A percentile compares a stretch with the other conserved stretches of the same genome.
Conservation (phyloP, 73 alveolate genomes). For the Paramecium pentaurelia region DNA sequence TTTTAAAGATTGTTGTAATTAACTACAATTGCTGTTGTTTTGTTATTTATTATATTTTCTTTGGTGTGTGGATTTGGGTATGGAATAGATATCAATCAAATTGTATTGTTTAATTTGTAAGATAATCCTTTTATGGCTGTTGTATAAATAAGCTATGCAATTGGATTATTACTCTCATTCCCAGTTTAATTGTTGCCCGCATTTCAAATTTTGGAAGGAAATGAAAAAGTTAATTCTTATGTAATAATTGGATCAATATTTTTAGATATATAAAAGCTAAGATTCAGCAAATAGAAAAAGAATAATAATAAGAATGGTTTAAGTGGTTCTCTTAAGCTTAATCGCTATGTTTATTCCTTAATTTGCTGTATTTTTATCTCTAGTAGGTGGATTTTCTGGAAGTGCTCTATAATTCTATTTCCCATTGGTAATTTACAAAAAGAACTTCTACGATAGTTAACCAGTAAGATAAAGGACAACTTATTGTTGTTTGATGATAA, state of each 20-base stretch:
- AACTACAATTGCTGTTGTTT: slow-evolving; percentile 18
- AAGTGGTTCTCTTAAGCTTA: slow-evolving; percentile 14
- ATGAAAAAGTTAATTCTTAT: neutral
- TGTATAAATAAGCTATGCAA: slow-evolving; percentile 48
- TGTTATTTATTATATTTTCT: slow-evolving; percentile 20
- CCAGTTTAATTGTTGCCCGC: slow-evolving; percentile 53
- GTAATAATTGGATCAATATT: neutral
- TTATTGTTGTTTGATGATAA: neutral
- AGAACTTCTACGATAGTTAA: neutral
- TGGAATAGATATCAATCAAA: slow-evolving; percentile 41
- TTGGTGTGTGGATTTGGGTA: slow-evolving; percentile 25
- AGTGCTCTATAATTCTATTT: slow-evolving; percentile 34
- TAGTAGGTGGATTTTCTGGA: slow-evolving; percentile 55
- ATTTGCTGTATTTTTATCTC: slow-evolving; percentile 48
- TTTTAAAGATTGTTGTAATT: slow-evolving; percentile 9
- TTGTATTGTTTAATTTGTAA: slow-evolving; percentile 28
- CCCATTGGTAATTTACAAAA: neutral
- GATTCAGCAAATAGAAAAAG: neutral
- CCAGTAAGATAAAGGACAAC: neutral
- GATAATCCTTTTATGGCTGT: neutral
- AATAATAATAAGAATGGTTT: neutral
- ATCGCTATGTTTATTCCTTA: slow-evolving; percentile 36
- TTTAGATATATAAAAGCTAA: neutral
- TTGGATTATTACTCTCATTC: slow-evolving; percentile 46
- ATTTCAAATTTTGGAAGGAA: slow-evolving; percentile 30